Conservation (phyloP, 1,139 yeast genomes). For the Suhomyces bokatorum region DNA sequence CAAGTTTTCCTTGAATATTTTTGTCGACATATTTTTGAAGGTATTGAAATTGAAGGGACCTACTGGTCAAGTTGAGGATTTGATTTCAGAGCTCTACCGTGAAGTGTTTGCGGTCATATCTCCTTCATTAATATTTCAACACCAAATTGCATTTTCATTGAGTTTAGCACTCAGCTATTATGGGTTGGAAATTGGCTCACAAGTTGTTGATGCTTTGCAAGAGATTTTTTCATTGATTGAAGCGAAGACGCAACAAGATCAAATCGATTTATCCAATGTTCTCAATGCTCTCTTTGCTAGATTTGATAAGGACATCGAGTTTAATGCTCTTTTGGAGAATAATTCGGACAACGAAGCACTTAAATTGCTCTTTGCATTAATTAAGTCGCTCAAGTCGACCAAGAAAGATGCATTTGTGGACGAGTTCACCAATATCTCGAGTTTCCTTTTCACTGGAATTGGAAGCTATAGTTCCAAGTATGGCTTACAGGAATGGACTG, state of each 20-base stretch:
- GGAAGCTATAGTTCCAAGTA: slow-evolving; percentile 30
- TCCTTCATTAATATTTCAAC: slow-evolving; percentile 51
- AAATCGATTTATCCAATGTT: slow-evolving; percentile 6
- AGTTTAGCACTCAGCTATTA: slow-evolving; percentile 34
- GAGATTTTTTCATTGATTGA: slow-evolving; percentile 11
- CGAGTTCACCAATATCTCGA: slow-evolving; percentile 18
- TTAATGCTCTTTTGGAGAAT: slow-evolving; percentile 9
- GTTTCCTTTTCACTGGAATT: slow-evolving; percentile 26
- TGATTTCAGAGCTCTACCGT: slow-evolving; percentile 30
- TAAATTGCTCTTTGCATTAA: slow-evolving; percentile 14
- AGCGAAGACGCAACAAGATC: not conserved
- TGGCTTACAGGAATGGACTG: slow-evolving; percentile 26
- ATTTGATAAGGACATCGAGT: slow-evolving; percentile 6
- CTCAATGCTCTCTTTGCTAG: slow-evolving; percentile 14
- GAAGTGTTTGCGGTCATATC: slow-evolving; percentile 50
- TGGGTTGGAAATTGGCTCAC: slow-evolving; percentile 27
- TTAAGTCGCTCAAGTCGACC: slow-evolving; percentile 15
- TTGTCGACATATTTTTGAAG: slow-evolving; percentile 39
- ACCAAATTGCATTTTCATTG: slow-evolving; percentile 48
- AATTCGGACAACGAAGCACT: slow-evolving; percentile 25
- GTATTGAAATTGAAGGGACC: slow-evolving; percentile 31
- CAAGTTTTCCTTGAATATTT: slow-evolving; percentile 54
- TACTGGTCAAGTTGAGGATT: slow-evolving; percentile 2
- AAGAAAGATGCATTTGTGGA: slow-evolving; percentile 20
- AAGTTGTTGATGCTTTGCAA: slow-evolving; percentile 19